Evolutionary conservation across 2,329 filamentous ascomycete genomes (phyloP).

Genomic region (Leptosphaerulina australis): DNA sequence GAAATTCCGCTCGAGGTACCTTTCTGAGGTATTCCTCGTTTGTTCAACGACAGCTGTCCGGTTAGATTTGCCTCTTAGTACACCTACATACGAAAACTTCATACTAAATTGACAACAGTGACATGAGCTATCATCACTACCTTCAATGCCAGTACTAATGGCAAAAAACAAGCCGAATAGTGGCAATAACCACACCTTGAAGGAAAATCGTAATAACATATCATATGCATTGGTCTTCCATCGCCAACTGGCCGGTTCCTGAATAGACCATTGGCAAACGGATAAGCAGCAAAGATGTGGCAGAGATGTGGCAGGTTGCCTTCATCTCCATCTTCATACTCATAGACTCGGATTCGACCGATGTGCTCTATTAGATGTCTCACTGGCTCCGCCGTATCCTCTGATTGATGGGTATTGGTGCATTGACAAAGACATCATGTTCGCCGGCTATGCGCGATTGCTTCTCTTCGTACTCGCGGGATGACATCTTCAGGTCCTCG

Average conservation of each 20-base stretch:
- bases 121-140: neutral
- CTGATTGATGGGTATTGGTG: constrained; percentile 47
- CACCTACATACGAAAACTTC: neutral
- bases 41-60: neutral
- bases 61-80: neutral
- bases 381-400: constrained; percentile 39
- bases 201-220: neutral
- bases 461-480: constrained; percentile 50
- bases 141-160: constrained; percentile 8
- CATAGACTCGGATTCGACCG: neutral
- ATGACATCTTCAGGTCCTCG: constrained; percentile 50
- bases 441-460: constrained; percentile 48
- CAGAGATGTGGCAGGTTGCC: neutral
- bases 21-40: neutral
- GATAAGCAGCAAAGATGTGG: neutral
- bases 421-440: constrained; percentile 47
- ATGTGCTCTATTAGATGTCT: neutral
- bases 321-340: neutral
- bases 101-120: neutral
- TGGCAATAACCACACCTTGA: neutral
- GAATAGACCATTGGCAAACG: neutral
- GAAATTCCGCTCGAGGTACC: neutral
- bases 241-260: neutral
- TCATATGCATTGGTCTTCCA: neutral
- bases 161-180: neutral